phyloP scores from a whole-genome alignment of 202 grass and related monocot species.

The Hordeum pubiflorum region DNA sequence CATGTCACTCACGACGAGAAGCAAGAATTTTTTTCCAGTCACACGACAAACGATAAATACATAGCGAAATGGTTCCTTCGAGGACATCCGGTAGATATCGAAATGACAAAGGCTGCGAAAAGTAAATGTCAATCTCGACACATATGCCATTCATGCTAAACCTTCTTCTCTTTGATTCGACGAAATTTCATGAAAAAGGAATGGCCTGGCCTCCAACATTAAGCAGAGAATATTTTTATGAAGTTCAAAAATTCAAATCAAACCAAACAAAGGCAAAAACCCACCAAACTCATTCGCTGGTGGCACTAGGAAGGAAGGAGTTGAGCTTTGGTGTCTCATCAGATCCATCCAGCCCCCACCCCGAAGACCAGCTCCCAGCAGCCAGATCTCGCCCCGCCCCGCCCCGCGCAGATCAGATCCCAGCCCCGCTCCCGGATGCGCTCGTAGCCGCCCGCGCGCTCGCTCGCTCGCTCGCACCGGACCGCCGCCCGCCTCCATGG shows the following conservation, averaged over 20 bases:
- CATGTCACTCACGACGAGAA: too few relatives aligned
- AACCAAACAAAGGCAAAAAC: not conserved
- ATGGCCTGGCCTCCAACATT: not conserved
- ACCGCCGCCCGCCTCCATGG: constrained; percentile 23
- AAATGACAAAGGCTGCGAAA: too few relatives aligned
- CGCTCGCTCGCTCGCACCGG: not conserved
- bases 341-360: constrained; percentile 38
- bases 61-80: too few relatives aligned
- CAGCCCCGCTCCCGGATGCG: constrained; percentile 30
- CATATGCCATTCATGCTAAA: too few relatives aligned
- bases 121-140: too few relatives aligned
- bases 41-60: too few relatives aligned
- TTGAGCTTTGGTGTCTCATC: not conserved
- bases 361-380: not conserved
- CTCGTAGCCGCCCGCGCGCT: constrained; percentile 14
- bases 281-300: not conserved
- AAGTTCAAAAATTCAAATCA: not conserved
- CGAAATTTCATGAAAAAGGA: not conserved
- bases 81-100: too few relatives aligned
- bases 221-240: not conserved
- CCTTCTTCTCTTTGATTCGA: not conserved
- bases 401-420: constrained; percentile 38
- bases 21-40: too few relatives aligned
- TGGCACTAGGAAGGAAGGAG: not conserved
- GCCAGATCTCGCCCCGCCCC: constrained; percentile 30